Evolutionary conservation across 2,329 filamentous ascomycete species (phyloP), one percentile per base, ranked within the genome.

Genomic region (Fusarium succisae): DNA sequence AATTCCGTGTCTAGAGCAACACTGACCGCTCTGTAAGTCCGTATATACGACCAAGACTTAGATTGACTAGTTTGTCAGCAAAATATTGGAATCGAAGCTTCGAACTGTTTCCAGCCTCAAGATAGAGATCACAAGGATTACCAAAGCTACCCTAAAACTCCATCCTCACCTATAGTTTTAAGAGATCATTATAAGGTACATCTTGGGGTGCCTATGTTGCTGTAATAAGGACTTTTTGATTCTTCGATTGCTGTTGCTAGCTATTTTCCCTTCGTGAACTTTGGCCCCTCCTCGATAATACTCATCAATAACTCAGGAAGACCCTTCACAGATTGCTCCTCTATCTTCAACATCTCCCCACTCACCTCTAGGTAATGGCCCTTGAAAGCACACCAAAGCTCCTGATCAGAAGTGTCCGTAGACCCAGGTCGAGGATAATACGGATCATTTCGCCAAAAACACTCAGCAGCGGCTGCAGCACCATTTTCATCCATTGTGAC

Each of bases 361-460:
- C 70, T 72, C 1, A 30, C n/a, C 2, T 48, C 6, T 2, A 65
- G 13, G 26, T 62, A 72, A 20, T 48, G 39, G 5, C 35, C n/a
- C 9, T n/a, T 56, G n/a, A 82, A 82, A 10, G 58, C 26, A 3
- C 56, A 22, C 80, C 80, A 81, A 1, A 80, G 70, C 2, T 26
- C 14, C 13, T 59, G 32, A 24, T 80, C 78, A 5, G 41, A 32
- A 13, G 15, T 2, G 2, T 60, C 53, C 47, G 3, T 69, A 70
- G 38, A 53, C 13, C 22, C 66, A 12, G 85, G 86, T 0, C 83
- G 81, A 6, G 87, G 87, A 71, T 83, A 89, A 63, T 83, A 90
- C 0, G 86, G 87, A 62, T 89, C 87, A 56, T 89, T 90, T 9
- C 79, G 78, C 74, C 81, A 84, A 55, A 88, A 89, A 0, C 83